phyloP scores from a whole-genome alignment of 257 asterid species.

The Fraxinus anomala region DNA sequence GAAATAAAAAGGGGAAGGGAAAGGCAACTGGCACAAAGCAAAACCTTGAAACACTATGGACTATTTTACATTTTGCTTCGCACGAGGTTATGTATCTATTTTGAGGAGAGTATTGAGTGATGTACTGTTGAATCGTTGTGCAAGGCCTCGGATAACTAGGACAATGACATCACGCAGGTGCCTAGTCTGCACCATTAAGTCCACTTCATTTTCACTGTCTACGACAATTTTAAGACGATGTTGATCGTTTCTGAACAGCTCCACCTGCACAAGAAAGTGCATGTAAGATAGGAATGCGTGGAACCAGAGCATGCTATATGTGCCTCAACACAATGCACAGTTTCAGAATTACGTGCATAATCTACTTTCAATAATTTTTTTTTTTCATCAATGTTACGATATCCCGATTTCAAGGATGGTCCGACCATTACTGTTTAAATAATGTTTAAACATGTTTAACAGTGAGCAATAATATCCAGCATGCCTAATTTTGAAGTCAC shows the following conservation, averaged over 20 bases:
- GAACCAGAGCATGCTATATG: neutral
- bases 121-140: slow-evolving; percentile 93
- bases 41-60: slow-evolving; percentile 17
- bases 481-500: neutral
- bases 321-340: neutral
- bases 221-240: slow-evolving; percentile 91
- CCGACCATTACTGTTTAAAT: neutral
- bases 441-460: neutral
- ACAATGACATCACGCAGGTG: slow-evolving; percentile 91
- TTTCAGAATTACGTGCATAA: neutral
- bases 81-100: slow-evolving; percentile 52
- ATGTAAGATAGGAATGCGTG: neutral
- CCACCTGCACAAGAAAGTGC: slow-evolving; percentile 54
- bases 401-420: neutral
- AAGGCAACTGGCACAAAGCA: slow-evolving; percentile 6
- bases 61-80: neutral
- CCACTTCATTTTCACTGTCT: slow-evolving; percentile 89
- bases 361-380: neutral
- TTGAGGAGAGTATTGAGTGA: slow-evolving; percentile 92
- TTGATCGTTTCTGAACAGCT: slow-evolving; percentile 85
- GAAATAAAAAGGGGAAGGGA: slow-evolving; percentile 28
- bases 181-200: slow-evolving; percentile 90
- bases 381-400: neutral
- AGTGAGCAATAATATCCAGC: neutral
- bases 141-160: slow-evolving; percentile 86